Evolutionary conservation across 2,329 filamentous ascomycete species (phyloP).

Genomic region (Exophiala viscosa): DNA sequence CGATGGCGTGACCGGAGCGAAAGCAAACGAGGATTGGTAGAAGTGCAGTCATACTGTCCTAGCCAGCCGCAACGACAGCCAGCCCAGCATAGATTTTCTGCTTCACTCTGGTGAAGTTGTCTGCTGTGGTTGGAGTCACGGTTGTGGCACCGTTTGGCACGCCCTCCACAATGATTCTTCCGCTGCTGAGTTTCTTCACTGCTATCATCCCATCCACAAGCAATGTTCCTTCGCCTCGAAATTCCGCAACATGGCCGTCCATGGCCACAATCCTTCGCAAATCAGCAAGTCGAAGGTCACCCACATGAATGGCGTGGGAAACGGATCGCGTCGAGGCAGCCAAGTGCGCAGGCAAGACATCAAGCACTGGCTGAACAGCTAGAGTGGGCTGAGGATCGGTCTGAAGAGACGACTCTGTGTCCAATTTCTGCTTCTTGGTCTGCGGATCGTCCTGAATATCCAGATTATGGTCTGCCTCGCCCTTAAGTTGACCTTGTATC

Average conservation of each 20-base stretch:
- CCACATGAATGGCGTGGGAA: slow-evolving; percentile 87
- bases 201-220: slow-evolving; percentile 85
- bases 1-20: neutral
- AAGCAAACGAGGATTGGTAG: slow-evolving; percentile 7
- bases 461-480: slow-evolving; percentile 38
- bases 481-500: slow-evolving; percentile 70
- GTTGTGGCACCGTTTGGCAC: slow-evolving; percentile 54
- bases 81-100: slow-evolving; percentile 89
- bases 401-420: slow-evolving; percentile 42
- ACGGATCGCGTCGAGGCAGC: slow-evolving; percentile 70
- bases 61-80: slow-evolving; percentile 79
- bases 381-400: neutral
- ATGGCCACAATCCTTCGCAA: slow-evolving; percentile 77
- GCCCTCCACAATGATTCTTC: slow-evolving; percentile 82
- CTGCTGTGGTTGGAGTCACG: slow-evolving; percentile 49
- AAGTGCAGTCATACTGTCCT: slow-evolving; percentile 19
- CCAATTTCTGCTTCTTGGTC: slow-evolving; percentile 50
- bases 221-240: slow-evolving; percentile 86
- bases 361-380: slow-evolving; percentile 48
- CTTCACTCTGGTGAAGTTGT: slow-evolving; percentile 81
- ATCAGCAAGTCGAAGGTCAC: slow-evolving; percentile 85
- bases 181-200: slow-evolving; percentile 82
- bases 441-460: slow-evolving; percentile 44
- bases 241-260: slow-evolving; percentile 82
- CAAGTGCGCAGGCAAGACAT: slow-evolving; percentile 58